Base-by-base conservation (phyloP, 768 basidiomycete species). In the Dacryopinax primogenitus region DNA sequence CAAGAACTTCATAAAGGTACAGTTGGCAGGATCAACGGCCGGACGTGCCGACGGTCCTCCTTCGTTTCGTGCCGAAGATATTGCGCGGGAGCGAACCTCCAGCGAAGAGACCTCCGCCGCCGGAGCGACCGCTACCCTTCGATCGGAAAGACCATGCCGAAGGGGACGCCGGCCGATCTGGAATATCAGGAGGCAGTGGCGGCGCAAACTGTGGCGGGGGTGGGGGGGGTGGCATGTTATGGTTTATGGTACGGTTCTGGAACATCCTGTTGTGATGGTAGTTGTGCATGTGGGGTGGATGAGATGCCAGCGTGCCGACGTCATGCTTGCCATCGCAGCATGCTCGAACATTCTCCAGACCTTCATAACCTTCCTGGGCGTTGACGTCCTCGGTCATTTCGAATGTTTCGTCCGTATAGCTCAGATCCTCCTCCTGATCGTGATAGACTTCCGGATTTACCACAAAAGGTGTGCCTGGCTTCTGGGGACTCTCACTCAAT, bases 341-440 rank as follows among this genome's bases (percentile, higher is more conserved):
- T 0, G 88, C 92, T 26, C 95, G 83, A 23, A 97, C 93, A 71
- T 98, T 97, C 77, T 97, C 94, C 64, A 98, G 74, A 0, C 92
- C 93, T 71, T 97, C 94, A 72, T 84, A 98, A 3, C 84, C 90
- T 33, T 85, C 85, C 68, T 90, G 89, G 13, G 84, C 87, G 68
- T 82, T 73, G 23, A 80, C 79, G 21, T 85, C 87, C 21, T 84
- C 88, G 69, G 93, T 86, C 33, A 92, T 77, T 76, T 94, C 90
- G 71, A 94, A 90, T 39, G 67, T 71, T 33, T 69, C 70, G 70
- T 90, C 88, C 0, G 88, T 77, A 23, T 86, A 89, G 1, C 84
- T 84, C 51, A 32, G 70, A 63, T 63, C 28, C 26, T 63, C 66
- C 32, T 71, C 68, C 36, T 63, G 58, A n/a, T 71, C 68, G 65